A percentile compares a stretch with the other conserved stretches of the same genome.
These are phyloP conservation scores for Scleroderma citrinum DNA, from an alignment of 768 basidiomycete genomes.

Conservation along the genomic window DNA sequence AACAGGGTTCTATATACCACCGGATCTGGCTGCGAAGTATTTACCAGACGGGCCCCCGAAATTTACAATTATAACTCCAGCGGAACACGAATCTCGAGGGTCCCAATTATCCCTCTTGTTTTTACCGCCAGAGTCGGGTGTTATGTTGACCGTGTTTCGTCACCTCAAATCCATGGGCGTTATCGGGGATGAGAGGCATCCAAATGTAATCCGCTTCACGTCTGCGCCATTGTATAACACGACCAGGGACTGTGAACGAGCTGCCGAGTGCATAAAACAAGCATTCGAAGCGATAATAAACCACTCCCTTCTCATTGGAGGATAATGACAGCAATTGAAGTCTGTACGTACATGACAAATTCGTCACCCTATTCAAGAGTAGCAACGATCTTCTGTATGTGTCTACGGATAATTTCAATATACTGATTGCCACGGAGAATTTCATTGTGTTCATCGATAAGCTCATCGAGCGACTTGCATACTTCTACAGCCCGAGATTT, in stretches of 20 bases:
- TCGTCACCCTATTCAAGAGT: background rate
- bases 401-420: conserved; percentile 38
- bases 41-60: conserved; percentile 30
- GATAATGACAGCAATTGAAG: background rate
- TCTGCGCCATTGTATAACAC: conserved; percentile 88
- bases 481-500: conserved; percentile 20
- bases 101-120: conserved; percentile 86
- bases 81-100: conserved; percentile 59
- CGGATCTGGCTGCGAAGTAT: conserved; percentile 27
- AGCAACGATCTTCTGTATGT: conserved; percentile 25
- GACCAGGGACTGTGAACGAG: conserved; percentile 67
- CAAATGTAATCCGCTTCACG: conserved; percentile 87
- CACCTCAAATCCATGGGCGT: conserved; percentile 65
- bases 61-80: conserved; percentile 94
- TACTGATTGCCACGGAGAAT: conserved; percentile 41
- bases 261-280: conserved; percentile 58
- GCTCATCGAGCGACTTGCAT: conserved; percentile 31
- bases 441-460: conserved; percentile 50
- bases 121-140: conserved; percentile 45
- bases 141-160: conserved; percentile 69
- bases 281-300: conserved; percentile 35
- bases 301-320: background rate
- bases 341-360: conserved; percentile 1
- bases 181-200: conserved; percentile 86
- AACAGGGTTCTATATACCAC: conserved; percentile 59